A percentile compares a stretch with the other conserved stretches of the same genome.
These are phyloP conservation scores for Tetrahymena thermophila DNA, from an alignment of 73 alveolate genomes.

Conservation along the genomic window DNA sequence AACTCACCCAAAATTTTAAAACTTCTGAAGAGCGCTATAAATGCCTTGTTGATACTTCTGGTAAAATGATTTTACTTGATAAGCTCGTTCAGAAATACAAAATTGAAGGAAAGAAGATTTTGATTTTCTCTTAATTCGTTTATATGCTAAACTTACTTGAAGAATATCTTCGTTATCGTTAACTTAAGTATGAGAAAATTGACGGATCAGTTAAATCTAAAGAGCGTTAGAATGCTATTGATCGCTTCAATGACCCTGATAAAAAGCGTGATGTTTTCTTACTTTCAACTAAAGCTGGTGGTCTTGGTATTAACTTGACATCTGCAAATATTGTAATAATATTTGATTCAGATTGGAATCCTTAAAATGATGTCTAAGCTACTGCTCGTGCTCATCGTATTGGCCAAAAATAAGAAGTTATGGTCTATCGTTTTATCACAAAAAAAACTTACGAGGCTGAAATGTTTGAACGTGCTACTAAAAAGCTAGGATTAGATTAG, in stretches of 20 bases:
- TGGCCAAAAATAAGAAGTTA: constrained; percentile 95
- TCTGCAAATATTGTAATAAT: constrained; percentile 97
- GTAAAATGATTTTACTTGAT: constrained; percentile 81
- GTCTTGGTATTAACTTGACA: constrained; percentile 96
- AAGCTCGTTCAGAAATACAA: constrained; percentile 72
- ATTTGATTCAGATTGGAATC: constrained; percentile 99
- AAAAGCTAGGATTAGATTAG: constrained; percentile 85
- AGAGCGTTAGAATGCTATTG: constrained; percentile 87
- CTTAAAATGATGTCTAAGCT: constrained; percentile 95
- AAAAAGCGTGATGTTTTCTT: constrained; percentile 83
- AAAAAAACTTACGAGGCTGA: constrained; percentile 94
- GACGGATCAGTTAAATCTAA: constrained; percentile 92
- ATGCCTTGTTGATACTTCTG: constrained; percentile 72
- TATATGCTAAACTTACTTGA: constrained; percentile 88
- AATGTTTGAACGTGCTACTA: constrained; percentile 89
- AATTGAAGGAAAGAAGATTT: constrained; percentile 82
- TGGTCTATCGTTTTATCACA: constrained; percentile 92
- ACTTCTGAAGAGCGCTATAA: constrained; percentile 43
- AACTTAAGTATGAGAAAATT: constrained; percentile 77
- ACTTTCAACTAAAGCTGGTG: constrained; percentile 97
- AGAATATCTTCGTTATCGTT: constrained; percentile 66
- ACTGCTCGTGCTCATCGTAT: constrained; percentile 99
- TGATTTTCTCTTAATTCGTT: constrained; percentile 94
- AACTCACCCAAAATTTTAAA: constrained; percentile 51
- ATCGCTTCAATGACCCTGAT: constrained; percentile 88